phyloP scores from a whole-genome alignment of 441 rosid species.

The Croton laevigatus region DNA sequence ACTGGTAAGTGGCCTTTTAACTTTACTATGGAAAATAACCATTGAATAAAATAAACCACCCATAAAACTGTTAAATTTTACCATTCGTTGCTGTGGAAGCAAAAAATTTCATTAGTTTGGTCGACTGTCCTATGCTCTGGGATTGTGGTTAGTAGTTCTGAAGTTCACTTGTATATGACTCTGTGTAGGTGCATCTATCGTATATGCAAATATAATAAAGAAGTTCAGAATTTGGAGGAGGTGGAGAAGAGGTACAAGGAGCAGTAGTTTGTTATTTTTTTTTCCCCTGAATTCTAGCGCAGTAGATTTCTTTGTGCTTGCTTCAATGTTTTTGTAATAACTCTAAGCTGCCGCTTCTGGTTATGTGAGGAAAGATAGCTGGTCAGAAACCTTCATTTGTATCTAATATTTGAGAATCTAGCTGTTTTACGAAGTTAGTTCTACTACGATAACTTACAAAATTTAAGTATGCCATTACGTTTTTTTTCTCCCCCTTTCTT shows the following conservation, averaged over 20 bases:
- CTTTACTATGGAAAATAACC: background rate
- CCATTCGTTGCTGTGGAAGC: too few relatives aligned
- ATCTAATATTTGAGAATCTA: too few relatives aligned
- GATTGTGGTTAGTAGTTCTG: background rate
- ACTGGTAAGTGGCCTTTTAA: constrained; percentile 51
- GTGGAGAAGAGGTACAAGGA: constrained; percentile 72
- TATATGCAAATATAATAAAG: constrained; percentile 66
- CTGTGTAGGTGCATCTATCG: constrained; percentile 68
- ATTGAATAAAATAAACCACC: too few relatives aligned
- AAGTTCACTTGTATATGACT: constrained; percentile 2
- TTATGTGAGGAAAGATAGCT: background rate
- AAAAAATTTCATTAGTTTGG: too few relatives aligned
- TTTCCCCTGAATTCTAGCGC: too few relatives aligned
- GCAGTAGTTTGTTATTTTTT: constrained; percentile 31
- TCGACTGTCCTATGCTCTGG: too few relatives aligned
- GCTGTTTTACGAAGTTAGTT: too few relatives aligned
- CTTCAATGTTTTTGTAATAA: background rate
- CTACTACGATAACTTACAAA: too few relatives aligned
- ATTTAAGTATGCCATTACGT: too few relatives aligned
- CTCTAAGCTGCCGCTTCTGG: background rate
- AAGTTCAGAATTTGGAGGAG: constrained; percentile 69
- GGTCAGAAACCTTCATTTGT: background rate
- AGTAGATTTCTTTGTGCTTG: background rate
- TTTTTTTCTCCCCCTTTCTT: too few relatives aligned
- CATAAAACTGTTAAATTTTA: too few relatives aligned